Evolutionary conservation across 169 alveolate species (phyloP), one percentile per base, ranked within the genome.

Genomic region (Plasmodium vinckei): DNA sequence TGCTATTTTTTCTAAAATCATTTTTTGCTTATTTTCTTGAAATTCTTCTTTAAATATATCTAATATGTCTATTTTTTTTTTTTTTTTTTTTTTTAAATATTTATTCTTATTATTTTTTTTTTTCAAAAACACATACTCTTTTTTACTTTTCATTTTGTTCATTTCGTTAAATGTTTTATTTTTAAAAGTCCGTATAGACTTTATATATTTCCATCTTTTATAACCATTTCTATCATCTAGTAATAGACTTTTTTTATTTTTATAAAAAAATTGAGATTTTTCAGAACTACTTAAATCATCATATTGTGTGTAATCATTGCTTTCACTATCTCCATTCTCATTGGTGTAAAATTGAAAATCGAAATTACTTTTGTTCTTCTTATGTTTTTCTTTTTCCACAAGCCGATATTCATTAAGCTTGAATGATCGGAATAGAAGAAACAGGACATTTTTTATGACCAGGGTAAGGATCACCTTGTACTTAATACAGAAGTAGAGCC

Each of bases 21-120:
- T 21, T 61, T 79, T 79, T 59, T 51, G 33, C 9, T 65, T 65
- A 46, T 79, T 65, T 13, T 79, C 73, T 27, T 46, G 33, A 56
- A 64, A 79, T 65, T 79, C 89, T 27, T 79, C 89, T 47, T 79
- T 79, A 27, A 79, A 79, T 9, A 79, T 70, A 19, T 79, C 17
- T 25, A 79, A 17, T 10, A 79, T 61, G 17, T n/a, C 68, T n/a
- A 27, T 33, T 79, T 67, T 65, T 53, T 65, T 77, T 77, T 77
- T 77, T 64, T 17, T 79, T 79, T 21, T 68, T 79, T 69, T 65
- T 79, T 17, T n/a, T 79, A 46, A n/a, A 15, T 25, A 9, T 27
- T 9, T 64, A 64, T 54, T 79, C 44, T 44, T 53, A 3, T 59
- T 77, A 23, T 64, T 64, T 33, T 39, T 51, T 27, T 44, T 77